Base-by-base conservation (phyloP, 2,329 filamentous ascomycete genomes). In the Verruconis gallopava region DNA sequence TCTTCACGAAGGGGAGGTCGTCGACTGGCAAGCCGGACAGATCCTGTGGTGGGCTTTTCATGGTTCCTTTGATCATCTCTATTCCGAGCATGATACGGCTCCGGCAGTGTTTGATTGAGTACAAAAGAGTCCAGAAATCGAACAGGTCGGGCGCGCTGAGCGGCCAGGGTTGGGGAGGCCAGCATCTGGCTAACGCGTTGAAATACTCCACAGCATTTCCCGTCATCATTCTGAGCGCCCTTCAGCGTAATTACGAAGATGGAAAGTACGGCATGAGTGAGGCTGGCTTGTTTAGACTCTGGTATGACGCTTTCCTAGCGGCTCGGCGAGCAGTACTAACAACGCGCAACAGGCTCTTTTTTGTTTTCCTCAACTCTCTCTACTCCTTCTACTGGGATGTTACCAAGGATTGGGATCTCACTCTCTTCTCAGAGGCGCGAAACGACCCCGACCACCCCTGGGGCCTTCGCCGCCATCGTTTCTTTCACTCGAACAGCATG, bases 371-470 rank as follows among this genome's bases (percentile, higher is more conserved):
- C 52, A 95, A 98, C 60, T 93, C 85, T 12, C 68, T 82, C 35
- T 98, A 94, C 64, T 86, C 82, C n/a, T 96, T 96, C 66, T 98
- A 91, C 69, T 98, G 91, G 91, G 91, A 98, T 54, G 78, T 96
- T 21, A 73, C 85, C 43, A 91, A 88, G 65, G 91, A 98, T 67
- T 98, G 91, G 91, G 91, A 96, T 56, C 69, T 98, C 47, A 84
- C 81, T 0, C 70, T 96, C 12, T 83, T 96, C 55, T 75, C 80
- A 2, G 58, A 65, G 12, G 63, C 62, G 28, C 68, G 75, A 47
- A 74, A 80, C 48, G 68, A 69, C 49, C 69, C 72, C 9, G 75
- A 81, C 19, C 73, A 88, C 51, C 75, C 85, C 0, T 91, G 75
- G 57, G 91, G 84, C 1, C 68, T 98, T 35, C 78, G 91, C 20